Base-by-base conservation (phyloP, 1,284 basidiomycete species). In the Tylopilus sp. region DNA sequence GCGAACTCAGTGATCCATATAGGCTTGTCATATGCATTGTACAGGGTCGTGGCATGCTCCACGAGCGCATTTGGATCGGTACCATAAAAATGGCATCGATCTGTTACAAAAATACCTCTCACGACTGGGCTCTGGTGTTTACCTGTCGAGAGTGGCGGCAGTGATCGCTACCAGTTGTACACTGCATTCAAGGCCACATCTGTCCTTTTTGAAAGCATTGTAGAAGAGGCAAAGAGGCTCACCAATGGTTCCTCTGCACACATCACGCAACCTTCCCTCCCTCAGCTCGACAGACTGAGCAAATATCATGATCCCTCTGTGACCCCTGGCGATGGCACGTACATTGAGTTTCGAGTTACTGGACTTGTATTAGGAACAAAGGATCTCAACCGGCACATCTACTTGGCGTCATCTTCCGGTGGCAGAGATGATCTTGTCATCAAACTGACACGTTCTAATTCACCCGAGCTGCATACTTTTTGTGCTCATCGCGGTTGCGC, bases 1-100 rank as follows among this genome's bases (percentile, higher is more conserved):
- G 83, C 84, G 56, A 78, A 82, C 63, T 90, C 89, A 6, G 87
- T 89, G 46, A 87, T 66, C 75, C 77, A 80, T 54, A 91, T 72
- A 13, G 71, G 71, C 46, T 66, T 60, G 21, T 68, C 55, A 63
- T 82, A 89, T 2, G 73, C 69, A 26, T 66, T 59, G 61, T 88
- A 72, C 63, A 78, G 79, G 21, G 74, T 65, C 7, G 68, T 61
- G 37, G 86, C 64, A 57, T 84, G 81, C 5, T 56, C 49, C 40
- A 81, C 74, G 59, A 91, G 75, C 12, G 70, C 71, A 0, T 72
- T 49, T 0, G 77, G 59, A 11, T 72, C 61, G 15, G 74, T 78
- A 48, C 79, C 83, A 60, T 92, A 92, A 67, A 74, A 82, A 82
- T 44, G 19, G 57, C 69, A 55, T 80, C 72, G 44, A 84, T 56